A percentile compares a stretch with the other conserved stretches of the same genome.
phyloP scores from a whole-genome alignment of 345 rosid genomes.

The Kandelia obovata region DNA sequence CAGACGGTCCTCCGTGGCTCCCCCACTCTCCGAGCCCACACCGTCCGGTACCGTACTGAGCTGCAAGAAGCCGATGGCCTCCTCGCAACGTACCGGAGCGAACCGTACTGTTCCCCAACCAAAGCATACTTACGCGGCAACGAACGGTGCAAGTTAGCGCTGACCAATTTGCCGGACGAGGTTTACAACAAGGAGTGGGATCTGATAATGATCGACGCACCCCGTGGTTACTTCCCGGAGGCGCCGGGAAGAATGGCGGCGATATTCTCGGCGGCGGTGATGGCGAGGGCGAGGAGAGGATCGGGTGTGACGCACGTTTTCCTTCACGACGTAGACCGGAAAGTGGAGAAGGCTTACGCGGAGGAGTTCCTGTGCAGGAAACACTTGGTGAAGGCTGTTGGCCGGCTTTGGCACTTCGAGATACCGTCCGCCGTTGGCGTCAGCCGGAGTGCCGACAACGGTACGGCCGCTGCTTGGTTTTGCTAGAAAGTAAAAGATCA shows the following conservation, averaged over 20 bases:
- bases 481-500: constrained; percentile 33
- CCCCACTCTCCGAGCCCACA: constrained; percentile 50
- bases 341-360: constrained; percentile 61
- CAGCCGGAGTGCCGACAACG: constrained; percentile 23
- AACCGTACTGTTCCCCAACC: constrained; percentile 43
- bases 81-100: constrained; percentile 36
- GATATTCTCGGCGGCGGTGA: constrained; percentile 73
- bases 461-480: constrained; percentile 26
- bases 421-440: constrained; percentile 51
- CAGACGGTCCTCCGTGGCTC: constrained; percentile 42
- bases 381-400: constrained; percentile 41
- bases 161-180: constrained; percentile 70
- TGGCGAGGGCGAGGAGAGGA: constrained; percentile 69
- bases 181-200: constrained; percentile 82
- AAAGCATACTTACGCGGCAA: constrained; percentile 61
- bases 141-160: constrained; percentile 49
- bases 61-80: constrained; percentile 45
- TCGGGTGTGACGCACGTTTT: constrained; percentile 66
- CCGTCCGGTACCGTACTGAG: constrained; percentile 63
- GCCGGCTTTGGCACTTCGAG: constrained; percentile 71
- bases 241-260: constrained; percentile 85
- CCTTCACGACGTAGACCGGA: constrained; percentile 66
- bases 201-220: constrained; percentile 82
- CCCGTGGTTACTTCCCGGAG: constrained; percentile 57
- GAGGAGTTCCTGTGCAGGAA: constrained; percentile 61